Conservation (phyloP, 805 yeast species). For the Yarrowia divulgata region DNA sequence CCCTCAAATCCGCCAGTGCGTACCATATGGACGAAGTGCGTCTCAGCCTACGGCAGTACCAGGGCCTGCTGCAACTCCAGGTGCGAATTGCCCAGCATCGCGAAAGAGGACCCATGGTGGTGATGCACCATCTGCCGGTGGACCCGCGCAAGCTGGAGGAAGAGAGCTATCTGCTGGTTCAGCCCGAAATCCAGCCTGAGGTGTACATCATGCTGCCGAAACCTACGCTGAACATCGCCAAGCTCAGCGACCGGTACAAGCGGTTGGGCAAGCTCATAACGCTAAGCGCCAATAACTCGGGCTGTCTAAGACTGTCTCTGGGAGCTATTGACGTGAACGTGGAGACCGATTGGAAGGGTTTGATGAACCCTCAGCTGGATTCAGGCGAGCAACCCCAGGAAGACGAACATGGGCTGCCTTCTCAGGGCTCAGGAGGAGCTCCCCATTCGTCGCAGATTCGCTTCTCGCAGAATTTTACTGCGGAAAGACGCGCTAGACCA, state of each 20-base stretch:
- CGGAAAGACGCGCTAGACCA: background rate
- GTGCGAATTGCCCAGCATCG: conserved; percentile 2
- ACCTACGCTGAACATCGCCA: conserved; percentile 15
- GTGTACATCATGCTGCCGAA: conserved; percentile 29
- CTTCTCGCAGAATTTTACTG: background rate
- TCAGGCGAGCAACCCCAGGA: background rate
- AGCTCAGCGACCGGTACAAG: conserved; percentile 29
- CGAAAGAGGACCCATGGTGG: conserved; percentile 5
- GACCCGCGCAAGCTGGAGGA: conserved; percentile 15
- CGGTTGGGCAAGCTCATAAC: conserved; percentile 6
- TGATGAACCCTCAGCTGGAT: conserved; percentile 18
- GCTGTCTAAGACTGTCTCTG: background rate
- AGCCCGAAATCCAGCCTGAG: conserved; percentile 6
- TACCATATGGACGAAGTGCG: conserved; percentile 32
- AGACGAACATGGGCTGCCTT: too few relatives aligned
- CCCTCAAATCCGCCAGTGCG: conserved; percentile 20
- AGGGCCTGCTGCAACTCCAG: conserved; percentile 13
- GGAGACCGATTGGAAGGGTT: conserved; percentile 26
- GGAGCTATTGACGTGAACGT: conserved; percentile 9
- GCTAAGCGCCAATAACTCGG: conserved; percentile 5
- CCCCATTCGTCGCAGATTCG: conserved; percentile 21
- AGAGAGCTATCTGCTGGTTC: conserved; percentile 7
- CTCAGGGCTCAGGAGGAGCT: background rate
- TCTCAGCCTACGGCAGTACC: background rate
- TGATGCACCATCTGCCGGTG: conserved; percentile 9